Conservation (phyloP, 2,329 filamentous ascomycete species). For the Arthroderma sp. region DNA sequence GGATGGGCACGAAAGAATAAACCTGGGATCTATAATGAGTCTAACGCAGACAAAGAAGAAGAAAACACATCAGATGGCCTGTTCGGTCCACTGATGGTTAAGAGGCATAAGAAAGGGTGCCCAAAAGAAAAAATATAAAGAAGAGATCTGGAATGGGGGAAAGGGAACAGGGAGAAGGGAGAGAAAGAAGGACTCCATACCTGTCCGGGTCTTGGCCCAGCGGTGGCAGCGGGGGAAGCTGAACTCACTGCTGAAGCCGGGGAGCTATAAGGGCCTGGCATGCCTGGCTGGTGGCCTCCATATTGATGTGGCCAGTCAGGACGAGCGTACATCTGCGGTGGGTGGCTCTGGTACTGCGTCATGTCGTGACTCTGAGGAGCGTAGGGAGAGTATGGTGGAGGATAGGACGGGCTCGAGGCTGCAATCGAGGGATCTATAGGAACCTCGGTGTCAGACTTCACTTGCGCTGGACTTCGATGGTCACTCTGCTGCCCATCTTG, state of each 20-base stretch:
- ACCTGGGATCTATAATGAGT: slow-evolving; percentile 56
- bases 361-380: slow-evolving; percentile 69
- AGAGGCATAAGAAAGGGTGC: slow-evolving; percentile 7
- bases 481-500: slow-evolving; percentile 60
- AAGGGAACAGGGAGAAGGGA: too few species aligned
- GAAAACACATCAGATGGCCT: slow-evolving; percentile 17
- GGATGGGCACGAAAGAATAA: slow-evolving; percentile 95
- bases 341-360: slow-evolving; percentile 52
- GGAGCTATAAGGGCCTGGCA: slow-evolving; percentile 35
- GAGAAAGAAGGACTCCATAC: slow-evolving; percentile 38
- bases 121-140: slow-evolving; percentile 1
- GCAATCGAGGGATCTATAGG: slow-evolving; percentile 99
- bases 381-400: slow-evolving; percentile 79
- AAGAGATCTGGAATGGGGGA: background rate
- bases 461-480: slow-evolving; percentile 58
- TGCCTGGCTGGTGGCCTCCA: slow-evolving; percentile 36
- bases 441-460: slow-evolving; percentile 91
- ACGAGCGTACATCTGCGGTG: slow-evolving; percentile 38
- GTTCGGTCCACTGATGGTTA: slow-evolving; percentile 12
- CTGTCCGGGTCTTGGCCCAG: slow-evolving; percentile 50
- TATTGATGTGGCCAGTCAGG: slow-evolving; percentile 37
- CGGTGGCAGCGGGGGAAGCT: slow-evolving; percentile 48
- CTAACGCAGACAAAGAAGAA: slow-evolving; percentile 14
- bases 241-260: slow-evolving; percentile 48
- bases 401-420: slow-evolving; percentile 81